These are phyloP conservation scores for Prillingera fragicola DNA, from an alignment of 1,284 basidiomycete genomes.

Conservation along the genomic window DNA sequence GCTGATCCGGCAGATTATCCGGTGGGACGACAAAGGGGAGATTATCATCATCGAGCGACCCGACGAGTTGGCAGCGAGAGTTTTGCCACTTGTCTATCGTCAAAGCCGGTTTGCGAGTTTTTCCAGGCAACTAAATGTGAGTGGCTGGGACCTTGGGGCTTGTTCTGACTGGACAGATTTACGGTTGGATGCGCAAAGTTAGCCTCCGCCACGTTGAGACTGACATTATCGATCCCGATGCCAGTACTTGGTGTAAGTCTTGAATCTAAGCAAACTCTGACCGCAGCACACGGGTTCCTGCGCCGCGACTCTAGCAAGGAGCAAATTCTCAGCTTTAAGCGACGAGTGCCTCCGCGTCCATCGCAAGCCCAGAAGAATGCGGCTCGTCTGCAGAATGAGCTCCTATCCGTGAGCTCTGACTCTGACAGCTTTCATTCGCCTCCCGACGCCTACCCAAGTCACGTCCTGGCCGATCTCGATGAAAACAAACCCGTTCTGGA, in stretches of 20 bases:
- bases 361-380: slow-evolving; percentile 64
- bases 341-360: slow-evolving; percentile 81
- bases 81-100: slow-evolving; percentile 80
- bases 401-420: slow-evolving; percentile 24
- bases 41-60: slow-evolving; percentile 87
- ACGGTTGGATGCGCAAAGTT: slow-evolving; percentile 91
- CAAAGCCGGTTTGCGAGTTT: slow-evolving; percentile 90
- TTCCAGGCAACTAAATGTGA: slow-evolving; percentile 84
- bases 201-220: slow-evolving; percentile 77
- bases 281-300: slow-evolving; percentile 73
- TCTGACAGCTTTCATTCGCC: slow-evolving; percentile 24
- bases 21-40: slow-evolving; percentile 81
- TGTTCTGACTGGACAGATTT: slow-evolving; percentile 58
- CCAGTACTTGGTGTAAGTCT: slow-evolving; percentile 83
- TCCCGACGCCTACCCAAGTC: slow-evolving; percentile 23
- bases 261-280: neutral
- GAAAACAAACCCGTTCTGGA: slow-evolving; percentile 3
- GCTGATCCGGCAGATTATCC: slow-evolving; percentile 58
- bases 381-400: slow-evolving; percentile 11
- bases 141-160: slow-evolving; percentile 42
- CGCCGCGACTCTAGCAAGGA: slow-evolving; percentile 78
- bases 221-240: slow-evolving; percentile 84
- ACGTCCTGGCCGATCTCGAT: slow-evolving; percentile 20
- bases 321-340: slow-evolving; percentile 83
- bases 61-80: slow-evolving; percentile 79